These are phyloP conservation scores for Xylaria nigripes DNA, from an alignment of 495 filamentous ascomycete genomes.

Conservation along the genomic window DNA sequence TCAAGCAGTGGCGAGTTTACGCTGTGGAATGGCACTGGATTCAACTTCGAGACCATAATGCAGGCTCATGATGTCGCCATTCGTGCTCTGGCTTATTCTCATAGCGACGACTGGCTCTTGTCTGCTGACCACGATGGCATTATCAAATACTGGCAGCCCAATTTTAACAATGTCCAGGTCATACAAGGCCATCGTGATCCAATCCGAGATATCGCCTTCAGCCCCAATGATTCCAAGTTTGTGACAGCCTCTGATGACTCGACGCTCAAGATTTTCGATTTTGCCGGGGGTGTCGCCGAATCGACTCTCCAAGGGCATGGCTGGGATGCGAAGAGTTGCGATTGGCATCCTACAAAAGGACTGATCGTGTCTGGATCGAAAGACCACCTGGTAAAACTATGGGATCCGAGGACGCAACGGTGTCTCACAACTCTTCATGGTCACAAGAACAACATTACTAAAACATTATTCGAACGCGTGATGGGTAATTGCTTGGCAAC, in stretches of 20 bases:
- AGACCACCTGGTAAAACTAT: conserved; percentile 93
- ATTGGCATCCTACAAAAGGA: conserved; percentile 96
- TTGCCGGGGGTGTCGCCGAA: conserved; percentile 76
- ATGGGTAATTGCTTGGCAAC: conserved; percentile 81
- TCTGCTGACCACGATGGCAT: conserved; percentile 92
- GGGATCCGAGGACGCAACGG: conserved; percentile 85
- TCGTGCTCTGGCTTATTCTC: conserved; percentile 77
- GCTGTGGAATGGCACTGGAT: conserved; percentile 95
- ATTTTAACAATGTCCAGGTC: conserved; percentile 96
- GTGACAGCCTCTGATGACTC: conserved; percentile 93
- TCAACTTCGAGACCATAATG: conserved; percentile 99
- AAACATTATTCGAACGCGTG: conserved; percentile 75
- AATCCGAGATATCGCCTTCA: conserved; percentile 85
- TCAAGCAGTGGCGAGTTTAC: conserved; percentile 97
- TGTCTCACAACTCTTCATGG: conserved; percentile 90
- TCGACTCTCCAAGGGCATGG: conserved; percentile 77
- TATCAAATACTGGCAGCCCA: conserved; percentile 98
- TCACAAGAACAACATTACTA: conserved; percentile 95
- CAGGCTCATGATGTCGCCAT: conserved; percentile 94
- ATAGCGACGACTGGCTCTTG: conserved; percentile 92
- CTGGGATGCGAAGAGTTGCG: conserved; percentile 92
- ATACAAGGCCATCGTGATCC: conserved; percentile 86
- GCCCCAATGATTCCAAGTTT: conserved; percentile 89
- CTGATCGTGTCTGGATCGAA: conserved; percentile 94
- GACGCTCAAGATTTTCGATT: conserved; percentile 91